Evolutionary conservation across 768 basidiomycete species (phyloP).

Genomic region (Lentinula detonsa): DNA sequence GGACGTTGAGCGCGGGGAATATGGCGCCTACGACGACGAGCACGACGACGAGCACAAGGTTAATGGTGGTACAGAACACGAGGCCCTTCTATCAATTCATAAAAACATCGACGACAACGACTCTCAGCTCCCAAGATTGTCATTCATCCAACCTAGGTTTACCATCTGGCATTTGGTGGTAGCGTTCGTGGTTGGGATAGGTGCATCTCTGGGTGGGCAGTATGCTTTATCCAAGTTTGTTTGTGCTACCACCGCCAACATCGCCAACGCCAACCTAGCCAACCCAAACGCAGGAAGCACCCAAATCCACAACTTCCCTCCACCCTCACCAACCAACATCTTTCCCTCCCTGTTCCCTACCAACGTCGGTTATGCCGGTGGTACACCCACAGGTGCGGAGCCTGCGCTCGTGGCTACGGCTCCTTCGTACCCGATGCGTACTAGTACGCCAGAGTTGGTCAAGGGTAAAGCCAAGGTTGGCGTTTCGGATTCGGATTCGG

Average conservation of each 20-base stretch:
- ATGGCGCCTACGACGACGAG: constrained; percentile 10
- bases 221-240: too few species aligned
- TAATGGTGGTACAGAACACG: constrained; percentile 19
- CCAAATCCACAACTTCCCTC: constrained; percentile 63
- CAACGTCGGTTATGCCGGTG: constrained; percentile 69
- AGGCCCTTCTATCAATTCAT: constrained; percentile 27
- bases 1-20: constrained; percentile 6
- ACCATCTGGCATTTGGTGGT: too few species aligned
- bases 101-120: too few species aligned
- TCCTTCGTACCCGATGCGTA: constrained; percentile 73
- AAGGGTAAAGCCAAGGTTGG: constrained; percentile 19
- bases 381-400: constrained; percentile 77
- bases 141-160: too few species aligned
- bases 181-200: too few species aligned
- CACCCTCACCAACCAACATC: constrained; percentile 65
- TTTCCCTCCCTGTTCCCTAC: constrained; percentile 73
- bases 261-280: constrained; percentile 30
- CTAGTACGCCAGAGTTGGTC: constrained; percentile 61
- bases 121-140: too few species aligned
- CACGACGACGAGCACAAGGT: constrained; percentile 10
- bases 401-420: constrained; percentile 68
- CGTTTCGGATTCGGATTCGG: neutral
- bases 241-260: neutral
- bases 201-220: too few species aligned
- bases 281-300: constrained; percentile 72